A percentile compares a stretch with the other conserved stretches of the same genome.
These are phyloP conservation scores for Fagopyrum homotropicum DNA, from an alignment of 148 eudicot species.

Conservation along the genomic window DNA sequence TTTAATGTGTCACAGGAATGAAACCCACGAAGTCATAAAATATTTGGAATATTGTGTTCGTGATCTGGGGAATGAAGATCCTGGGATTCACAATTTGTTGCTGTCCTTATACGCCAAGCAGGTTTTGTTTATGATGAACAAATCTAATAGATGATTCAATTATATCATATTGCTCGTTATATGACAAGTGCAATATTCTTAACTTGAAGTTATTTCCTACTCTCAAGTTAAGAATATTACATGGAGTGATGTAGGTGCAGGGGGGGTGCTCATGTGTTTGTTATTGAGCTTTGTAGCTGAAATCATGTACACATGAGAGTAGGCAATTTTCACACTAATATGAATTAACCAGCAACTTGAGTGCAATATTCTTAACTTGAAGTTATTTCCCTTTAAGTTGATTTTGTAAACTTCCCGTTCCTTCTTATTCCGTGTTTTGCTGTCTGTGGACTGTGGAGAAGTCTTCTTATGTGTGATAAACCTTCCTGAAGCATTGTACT, in stretches of 20 bases:
- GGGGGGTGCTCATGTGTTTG: too few species aligned
- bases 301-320: too few species aligned
- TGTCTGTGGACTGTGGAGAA: not conserved
- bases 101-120: constrained; percentile 91
- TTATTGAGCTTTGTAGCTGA: too few species aligned
- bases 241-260: too few species aligned
- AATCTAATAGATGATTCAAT: not conserved
- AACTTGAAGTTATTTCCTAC: not conserved
- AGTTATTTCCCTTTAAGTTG: too few species aligned
- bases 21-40: constrained; percentile 96
- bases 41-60: constrained; percentile 92
- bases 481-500: not conserved
- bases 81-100: constrained; percentile 93
- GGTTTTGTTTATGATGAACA: constrained; percentile 32
- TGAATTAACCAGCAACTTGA: not conserved
- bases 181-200: not conserved
- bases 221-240: too few species aligned
- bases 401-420: not conserved
- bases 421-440: not conserved
- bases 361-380: not conserved
- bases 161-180: not conserved
- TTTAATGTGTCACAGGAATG: constrained; percentile 60
- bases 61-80: constrained; percentile 88
- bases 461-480: not conserved
- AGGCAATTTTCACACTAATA: too few species aligned